Evolutionary conservation across 164 flowering plant genomes (phyloP).

Genomic region (Aristolochia californica): DNA sequence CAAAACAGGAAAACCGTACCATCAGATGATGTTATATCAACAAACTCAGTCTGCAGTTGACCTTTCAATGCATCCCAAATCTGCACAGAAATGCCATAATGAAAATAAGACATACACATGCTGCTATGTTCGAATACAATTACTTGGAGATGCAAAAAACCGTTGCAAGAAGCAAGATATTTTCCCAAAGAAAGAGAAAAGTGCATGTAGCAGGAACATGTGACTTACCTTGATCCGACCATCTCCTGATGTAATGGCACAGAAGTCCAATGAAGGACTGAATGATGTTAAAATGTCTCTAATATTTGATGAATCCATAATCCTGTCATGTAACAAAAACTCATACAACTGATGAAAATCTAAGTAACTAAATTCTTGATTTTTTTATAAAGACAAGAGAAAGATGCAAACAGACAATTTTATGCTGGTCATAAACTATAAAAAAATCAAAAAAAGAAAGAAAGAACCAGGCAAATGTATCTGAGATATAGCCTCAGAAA

Average conservation of each 20-base stretch:
- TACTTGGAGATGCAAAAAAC: not conserved
- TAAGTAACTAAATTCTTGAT: too few relatives aligned
- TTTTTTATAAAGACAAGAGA: too few relatives aligned
- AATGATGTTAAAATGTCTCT: constrained; percentile 72
- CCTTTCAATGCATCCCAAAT: constrained; percentile 90
- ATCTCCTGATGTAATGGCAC: constrained; percentile 73
- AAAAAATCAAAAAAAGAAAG: too few relatives aligned
- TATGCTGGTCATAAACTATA: too few relatives aligned
- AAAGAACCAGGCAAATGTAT: too few relatives aligned
- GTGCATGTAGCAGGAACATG: too few relatives aligned
- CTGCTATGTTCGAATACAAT: not conserved
- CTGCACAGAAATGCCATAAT: constrained; percentile 21
- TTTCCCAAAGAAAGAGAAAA: not conserved
- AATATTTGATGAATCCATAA: constrained; percentile 42
- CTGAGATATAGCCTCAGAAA: too few relatives aligned
- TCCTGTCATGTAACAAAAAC: constrained; percentile 9
- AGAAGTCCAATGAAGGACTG: constrained; percentile 64
- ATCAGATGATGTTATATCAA: constrained; percentile 45
- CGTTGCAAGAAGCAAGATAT: not conserved
- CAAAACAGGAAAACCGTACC: constrained; percentile 28
- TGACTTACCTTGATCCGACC: constrained; percentile 77
- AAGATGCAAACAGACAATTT: too few relatives aligned
- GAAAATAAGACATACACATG: not conserved
- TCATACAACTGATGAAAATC: too few relatives aligned
- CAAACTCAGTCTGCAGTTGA: constrained; percentile 76